Base-by-base conservation (phyloP, 164 flowering plant species). In the Liriodendron chinense region DNA sequence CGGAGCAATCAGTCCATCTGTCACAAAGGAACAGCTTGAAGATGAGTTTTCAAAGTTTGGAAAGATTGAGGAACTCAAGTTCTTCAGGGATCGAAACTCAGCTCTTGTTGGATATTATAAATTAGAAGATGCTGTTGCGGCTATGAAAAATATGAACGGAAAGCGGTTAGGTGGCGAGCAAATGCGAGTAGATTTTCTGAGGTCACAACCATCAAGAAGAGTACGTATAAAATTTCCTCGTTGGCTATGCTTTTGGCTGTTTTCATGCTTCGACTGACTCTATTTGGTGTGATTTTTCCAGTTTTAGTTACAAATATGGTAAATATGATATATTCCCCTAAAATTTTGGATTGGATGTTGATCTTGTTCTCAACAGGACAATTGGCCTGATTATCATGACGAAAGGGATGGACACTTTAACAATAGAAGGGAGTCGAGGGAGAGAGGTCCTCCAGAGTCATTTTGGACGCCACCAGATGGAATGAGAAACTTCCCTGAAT, bases 101-200 rank as follows among this genome's bases (percentile, higher is more conserved):
- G 97, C 96, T 48, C 85, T 84, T 77, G 83, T 96, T 76, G 91
- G 90, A 75, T 96, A 82, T 80, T n/a, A 71, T 25, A 82, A 78
- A 72, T 16, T 89, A 72, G 98, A 94, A 79, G 98, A 96, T 84
- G 98, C 99, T 57, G 75, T 83, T 72, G 86, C 87, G 74, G 99
- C 99, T 47, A 71, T 91, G 83, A 91, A 84, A 79, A 85, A 26
- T 75, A 78, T 94, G 92, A 91, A 93, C 79, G 96, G 96, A 43
- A 89, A 83, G 83, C 88, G 80, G 47, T 67, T 94, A 63, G 94
- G 93, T 72, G 97, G 96, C 76, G 91, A 87, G 25, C 88, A 85
- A 75, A 75, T 96, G 69, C 93, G 98, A 28, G 98, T 94, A 20
- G 98, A 96, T 83, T 96, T 75, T 76, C 84, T 92, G 56, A 88